A percentile compares a stretch with the other conserved stretches of the same genome.
Evolutionary conservation across 2,329 filamentous ascomycete species (phyloP).

Genomic region (Paecilomyces sp.): DNA sequence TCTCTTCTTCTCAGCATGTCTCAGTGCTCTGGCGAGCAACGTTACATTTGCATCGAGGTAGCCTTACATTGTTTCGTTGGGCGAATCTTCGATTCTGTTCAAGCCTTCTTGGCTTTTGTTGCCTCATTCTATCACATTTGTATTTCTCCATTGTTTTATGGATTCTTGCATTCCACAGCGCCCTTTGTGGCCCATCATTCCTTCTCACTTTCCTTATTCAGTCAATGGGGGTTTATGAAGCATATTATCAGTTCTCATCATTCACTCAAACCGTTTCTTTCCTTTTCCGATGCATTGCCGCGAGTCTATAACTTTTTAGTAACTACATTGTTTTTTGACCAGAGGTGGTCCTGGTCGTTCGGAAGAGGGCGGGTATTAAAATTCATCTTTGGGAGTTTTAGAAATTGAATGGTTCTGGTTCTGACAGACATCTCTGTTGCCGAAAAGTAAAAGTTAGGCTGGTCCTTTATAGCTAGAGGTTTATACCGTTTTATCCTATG

Average conservation of each 20-base stretch:
- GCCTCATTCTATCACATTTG: slow-evolving; percentile 1
- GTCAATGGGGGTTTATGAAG: background rate
- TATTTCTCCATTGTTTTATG: background rate
- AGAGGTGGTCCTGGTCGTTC: background rate
- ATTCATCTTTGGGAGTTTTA: background rate
- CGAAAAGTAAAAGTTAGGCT: too few relatives aligned
- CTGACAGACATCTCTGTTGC: background rate
- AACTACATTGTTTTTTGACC: background rate
- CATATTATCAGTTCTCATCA: background rate
- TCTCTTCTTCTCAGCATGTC: slow-evolving; percentile 1
- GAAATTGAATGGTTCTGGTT: background rate
- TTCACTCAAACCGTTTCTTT: background rate
- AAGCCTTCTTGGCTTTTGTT: background rate
- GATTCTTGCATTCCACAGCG: background rate
- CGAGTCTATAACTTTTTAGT: background rate
- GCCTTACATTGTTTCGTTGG: background rate
- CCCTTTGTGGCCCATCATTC: background rate
- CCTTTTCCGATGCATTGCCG: background rate
- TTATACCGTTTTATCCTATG: background rate
- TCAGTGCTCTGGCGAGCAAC: slow-evolving; percentile 8
- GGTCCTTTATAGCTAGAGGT: background rate
- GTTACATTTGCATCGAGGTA: background rate
- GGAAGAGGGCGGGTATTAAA: background rate
- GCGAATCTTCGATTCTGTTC: background rate
- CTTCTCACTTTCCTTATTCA: background rate